These are phyloP conservation scores for Barnettozyma californica DNA, from an alignment of 805 yeast genomes.

Conservation along the genomic window DNA sequence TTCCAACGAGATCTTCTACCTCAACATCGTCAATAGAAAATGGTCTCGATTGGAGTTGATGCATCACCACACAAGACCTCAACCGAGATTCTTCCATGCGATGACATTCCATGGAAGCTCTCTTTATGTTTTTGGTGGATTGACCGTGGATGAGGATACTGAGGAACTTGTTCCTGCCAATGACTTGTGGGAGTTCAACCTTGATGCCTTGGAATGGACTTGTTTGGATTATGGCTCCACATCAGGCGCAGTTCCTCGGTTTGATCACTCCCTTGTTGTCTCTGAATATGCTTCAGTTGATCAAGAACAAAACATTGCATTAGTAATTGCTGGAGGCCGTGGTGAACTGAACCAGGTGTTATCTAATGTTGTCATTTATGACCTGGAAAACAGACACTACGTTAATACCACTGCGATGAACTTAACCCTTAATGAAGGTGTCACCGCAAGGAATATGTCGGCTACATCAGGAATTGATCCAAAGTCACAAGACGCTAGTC, in stretches of 20 bases:
- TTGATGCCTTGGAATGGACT: conserved; percentile 48
- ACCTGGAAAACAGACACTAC: conserved; percentile 35
- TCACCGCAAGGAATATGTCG: conserved; percentile 4
- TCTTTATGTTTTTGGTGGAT: conserved; percentile 63
- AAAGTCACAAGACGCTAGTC: neutral
- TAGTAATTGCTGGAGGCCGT: conserved; percentile 51
- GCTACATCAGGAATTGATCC: conserved; percentile 12
- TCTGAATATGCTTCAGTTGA: conserved; percentile 34
- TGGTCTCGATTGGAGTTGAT: conserved; percentile 45
- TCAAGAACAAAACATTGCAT: conserved; percentile 39
- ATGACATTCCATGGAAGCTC: conserved; percentile 44
- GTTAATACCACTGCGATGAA: conserved; percentile 16
- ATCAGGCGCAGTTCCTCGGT: conserved; percentile 38
- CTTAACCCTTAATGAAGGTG: conserved; percentile 20
- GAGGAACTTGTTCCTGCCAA: conserved; percentile 43
- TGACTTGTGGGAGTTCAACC: conserved; percentile 66
- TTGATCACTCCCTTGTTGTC: conserved; percentile 45
- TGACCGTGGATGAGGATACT: conserved; percentile 35
- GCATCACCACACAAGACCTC: conserved; percentile 11
- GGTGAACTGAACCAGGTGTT: conserved; percentile 29
- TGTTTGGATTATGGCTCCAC: conserved; percentile 41
- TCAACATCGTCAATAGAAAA: conserved; percentile 50
- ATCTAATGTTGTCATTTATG: conserved; percentile 36
- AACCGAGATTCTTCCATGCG: conserved; percentile 52
- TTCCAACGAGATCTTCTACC: conserved; percentile 58